Base-by-base conservation (phyloP, 225 moss, liverwort and hornwort genomes). In the Neckera pumila region DNA sequence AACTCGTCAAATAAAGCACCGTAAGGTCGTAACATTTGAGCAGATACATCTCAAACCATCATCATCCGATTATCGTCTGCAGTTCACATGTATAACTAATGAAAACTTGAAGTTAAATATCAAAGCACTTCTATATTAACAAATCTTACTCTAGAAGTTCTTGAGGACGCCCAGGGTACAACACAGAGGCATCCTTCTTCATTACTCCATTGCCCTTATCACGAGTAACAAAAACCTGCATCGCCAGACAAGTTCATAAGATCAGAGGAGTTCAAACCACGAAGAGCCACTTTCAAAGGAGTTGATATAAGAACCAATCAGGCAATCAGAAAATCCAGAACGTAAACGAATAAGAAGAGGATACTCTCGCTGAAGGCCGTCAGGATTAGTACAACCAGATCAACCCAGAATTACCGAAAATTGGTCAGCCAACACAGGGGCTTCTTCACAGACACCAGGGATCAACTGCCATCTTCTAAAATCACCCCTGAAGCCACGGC, bases 401-500 rank as follows among this genome's bases (percentile, higher is more conserved):
- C 22, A 81, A 83, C 63, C 45, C 57, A 84, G 67, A 85, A 73
- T 79, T 93, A 99, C 99, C 87, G 99, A 99, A 85, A 99, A 99
- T 80, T 99, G 99, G 90, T 99, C 93, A 51, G 96, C 96, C 83
- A 92, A 93, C 80, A 97, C 97, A 76, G 99, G 97, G 86, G 96
- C 96, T 92, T 99, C 99, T 85, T 99, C 97, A 89, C 94, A 95
- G 17, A 95, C 82, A 77, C 96, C 96, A 87, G 99, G 97, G 18
- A 99, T 89, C 78, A 99, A 87, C 92, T 99, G 99, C 99, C 99
- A 99, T 84, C 99, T 94, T 90, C 99, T 96, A 84, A 99, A 99
- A 88, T 99, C 99, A 47, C 99, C 99, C 93, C 96, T 95, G 61
- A 96, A 99, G 43, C 99, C 99, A 94, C 99, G 94, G 30, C 99